Evolutionary conservation across 2,329 filamentous ascomycete genomes (phyloP), one percentile per base, ranked within the genome.

Genomic region (Stagonosporopsis rhizophila): DNA sequence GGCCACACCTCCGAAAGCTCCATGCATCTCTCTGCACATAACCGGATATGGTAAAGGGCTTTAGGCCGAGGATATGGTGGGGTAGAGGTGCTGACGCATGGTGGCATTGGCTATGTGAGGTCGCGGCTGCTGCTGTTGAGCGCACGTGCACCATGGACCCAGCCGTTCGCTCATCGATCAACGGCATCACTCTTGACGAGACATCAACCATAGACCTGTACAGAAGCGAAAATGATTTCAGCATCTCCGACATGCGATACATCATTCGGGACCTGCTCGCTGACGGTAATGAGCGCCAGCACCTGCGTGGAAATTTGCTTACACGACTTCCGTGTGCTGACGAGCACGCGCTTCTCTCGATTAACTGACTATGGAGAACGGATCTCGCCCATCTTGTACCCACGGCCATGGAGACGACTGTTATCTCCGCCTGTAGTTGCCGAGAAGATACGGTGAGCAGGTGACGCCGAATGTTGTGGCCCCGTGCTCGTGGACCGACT

Each of bases 391-490:
- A 56, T 49, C 38, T 49, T 28, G 30, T 54, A 40, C 28, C 50
- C 44, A 57, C 53, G 62, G 51, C 56, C 34, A 54, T 50, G 11
- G 38, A 32, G 34, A 34, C 44, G 47, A 41, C 28, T 19, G 14
- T 27, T 19, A 2, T 27, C 15, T 23, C 40, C 35, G 47, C 34
- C 22, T 30, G 32, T 52, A 19, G 30, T 35, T 50, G 49, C 45
- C 44, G 45, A 45, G 39, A 47, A 54, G 41, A 51, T 54, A 52
- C 56, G 56, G 56, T 58, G 56, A 51, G 56, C 50, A 51, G 41
- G 50, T 54, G 51, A 60, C 50, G 49, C 52, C 42, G 47, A 55
- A 42, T 40, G 41, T 27, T 17, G 44, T 38, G 51, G 42, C 39
- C 42, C 41, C 47, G 45, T 56, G 28, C 53, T 38, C 40, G 41